Conservation (phyloP, 108 stramenopile species). For the Nannochloropsis granulata region DNA sequence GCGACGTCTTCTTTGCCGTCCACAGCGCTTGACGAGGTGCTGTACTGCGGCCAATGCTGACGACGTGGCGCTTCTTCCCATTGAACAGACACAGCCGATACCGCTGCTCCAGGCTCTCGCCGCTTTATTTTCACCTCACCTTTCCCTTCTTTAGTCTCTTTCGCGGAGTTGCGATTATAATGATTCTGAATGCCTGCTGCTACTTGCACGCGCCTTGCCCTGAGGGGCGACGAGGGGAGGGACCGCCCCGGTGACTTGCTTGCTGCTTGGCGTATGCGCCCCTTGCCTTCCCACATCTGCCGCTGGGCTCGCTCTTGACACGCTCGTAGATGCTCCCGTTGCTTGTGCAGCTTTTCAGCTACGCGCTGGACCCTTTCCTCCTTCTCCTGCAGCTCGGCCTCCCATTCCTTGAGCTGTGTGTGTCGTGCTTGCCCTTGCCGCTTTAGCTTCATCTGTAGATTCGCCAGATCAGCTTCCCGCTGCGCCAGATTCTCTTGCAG, state of each 20-base stretch:
- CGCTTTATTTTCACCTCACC: neutral
- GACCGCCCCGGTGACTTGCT: no score
- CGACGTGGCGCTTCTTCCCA: neutral
- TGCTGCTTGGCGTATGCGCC: no score
- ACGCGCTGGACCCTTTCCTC: neutral
- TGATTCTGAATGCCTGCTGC: no score
- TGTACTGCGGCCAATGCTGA: neutral
- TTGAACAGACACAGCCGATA: neutral
- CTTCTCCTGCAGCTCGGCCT: neutral
- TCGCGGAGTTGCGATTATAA: no score
- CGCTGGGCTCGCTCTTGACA: neutral
- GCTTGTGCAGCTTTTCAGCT: neutral
- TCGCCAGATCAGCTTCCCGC: neutral
- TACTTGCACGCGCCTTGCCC: no score
- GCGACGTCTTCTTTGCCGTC: neutral
- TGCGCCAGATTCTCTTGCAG: neutral
- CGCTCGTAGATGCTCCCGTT: neutral
- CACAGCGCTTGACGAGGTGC: neutral
- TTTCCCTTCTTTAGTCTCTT: neutral
- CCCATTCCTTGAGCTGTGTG: neutral
- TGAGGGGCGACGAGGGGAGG: no score
- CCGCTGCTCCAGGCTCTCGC: neutral
- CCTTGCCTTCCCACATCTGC: neutral
- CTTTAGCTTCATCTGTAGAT: neutral
- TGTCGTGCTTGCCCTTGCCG: neutral